Percentiles rank a stretch among this genome's conserved stretches.
Conservation (phyloP, 2,329 filamentous ascomycete species). For the Bipolaris gigantea region DNA sequence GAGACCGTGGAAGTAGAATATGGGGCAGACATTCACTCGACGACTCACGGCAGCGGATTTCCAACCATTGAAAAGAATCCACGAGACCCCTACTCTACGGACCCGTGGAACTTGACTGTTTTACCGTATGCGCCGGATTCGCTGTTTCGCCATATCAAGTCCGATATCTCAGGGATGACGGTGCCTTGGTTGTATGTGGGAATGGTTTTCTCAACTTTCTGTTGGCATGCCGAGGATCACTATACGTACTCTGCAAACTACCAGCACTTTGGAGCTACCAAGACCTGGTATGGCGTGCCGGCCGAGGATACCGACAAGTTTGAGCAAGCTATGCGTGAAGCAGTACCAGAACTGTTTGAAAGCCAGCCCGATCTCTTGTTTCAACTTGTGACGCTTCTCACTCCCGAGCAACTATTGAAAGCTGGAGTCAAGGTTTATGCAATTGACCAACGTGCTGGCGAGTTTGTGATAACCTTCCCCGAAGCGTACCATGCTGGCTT, state of each 20-base stretch:
- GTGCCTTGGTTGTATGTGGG: conserved; percentile 99
- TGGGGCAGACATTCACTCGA: conserved; percentile 96
- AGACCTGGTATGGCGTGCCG: conserved; percentile 98
- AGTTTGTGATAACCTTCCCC: conserved; percentile 95
- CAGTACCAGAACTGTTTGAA: conserved; percentile 94
- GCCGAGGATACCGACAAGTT: conserved; percentile 93
- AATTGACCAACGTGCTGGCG: conserved; percentile 91
- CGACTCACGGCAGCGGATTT: conserved; percentile 95
- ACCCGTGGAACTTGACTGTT: conserved; percentile 95
- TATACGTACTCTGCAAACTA: conserved; percentile 98
- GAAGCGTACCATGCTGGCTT: conserved; percentile 98
- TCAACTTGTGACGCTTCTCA: conserved; percentile 93
- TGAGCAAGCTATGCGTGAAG: conserved; percentile 90
- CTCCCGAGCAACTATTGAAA: conserved; percentile 88
- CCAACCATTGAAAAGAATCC: conserved; percentile 92
- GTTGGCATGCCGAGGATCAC: conserved; percentile 99
- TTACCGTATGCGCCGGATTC: conserved; percentile 89
- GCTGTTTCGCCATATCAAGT: conserved; percentile 94
- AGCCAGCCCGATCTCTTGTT: conserved; percentile 95
- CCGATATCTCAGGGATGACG: conserved; percentile 98
- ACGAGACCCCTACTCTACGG: conserved; percentile 79
- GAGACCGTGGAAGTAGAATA: conserved; percentile 98
- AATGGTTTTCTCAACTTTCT: conserved; percentile 99
- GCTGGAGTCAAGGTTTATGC: conserved; percentile 92
- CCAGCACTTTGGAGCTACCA: conserved; percentile 96